phyloP scores from a whole-genome alignment of 148 eudicot species.

The Diospyros kaki region DNA sequence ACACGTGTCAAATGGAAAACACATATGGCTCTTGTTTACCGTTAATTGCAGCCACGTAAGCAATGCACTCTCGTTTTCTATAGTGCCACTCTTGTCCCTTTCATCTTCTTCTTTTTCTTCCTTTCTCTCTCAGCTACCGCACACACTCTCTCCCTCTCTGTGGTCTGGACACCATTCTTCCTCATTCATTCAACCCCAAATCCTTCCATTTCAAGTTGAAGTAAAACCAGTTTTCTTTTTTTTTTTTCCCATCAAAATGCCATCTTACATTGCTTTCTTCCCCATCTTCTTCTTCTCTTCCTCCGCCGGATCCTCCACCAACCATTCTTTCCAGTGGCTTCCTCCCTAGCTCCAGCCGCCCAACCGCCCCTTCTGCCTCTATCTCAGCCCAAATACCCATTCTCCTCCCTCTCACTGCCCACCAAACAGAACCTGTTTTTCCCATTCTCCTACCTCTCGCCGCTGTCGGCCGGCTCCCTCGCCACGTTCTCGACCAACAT shows the following conservation, averaged over 20 bases:
- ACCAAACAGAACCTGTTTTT: conserved; percentile 32
- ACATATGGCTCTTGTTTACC: no score
- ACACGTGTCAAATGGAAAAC: no score
- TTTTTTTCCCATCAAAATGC: not conserved
- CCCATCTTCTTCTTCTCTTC: not conserved
- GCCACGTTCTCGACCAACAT: conserved; percentile 82
- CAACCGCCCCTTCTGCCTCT: conserved; percentile 20
- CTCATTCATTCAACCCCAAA: no score
- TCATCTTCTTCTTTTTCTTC: no score
- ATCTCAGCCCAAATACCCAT: conserved; percentile 30
- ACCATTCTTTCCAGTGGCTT: conserved; percentile 13
- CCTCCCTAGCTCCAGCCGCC: conserved; percentile 10
- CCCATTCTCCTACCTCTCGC: conserved; percentile 29
- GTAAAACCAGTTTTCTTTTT: no score
- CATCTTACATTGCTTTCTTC: not conserved
- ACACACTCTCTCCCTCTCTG: no score
- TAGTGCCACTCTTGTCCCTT: no score
- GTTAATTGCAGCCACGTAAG: no score
- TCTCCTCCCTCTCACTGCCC: conserved; percentile 25
- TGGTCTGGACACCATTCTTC: no score
- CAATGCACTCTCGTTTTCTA: no score
- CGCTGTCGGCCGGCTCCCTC: conserved; percentile 26
- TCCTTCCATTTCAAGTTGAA: no score
- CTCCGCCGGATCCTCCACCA: conserved; percentile 11
- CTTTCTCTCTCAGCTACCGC: no score